These are phyloP conservation scores for Colletotrichum sp. DNA, from an alignment of 2,329 filamentous ascomycete genomes.

Conservation along the genomic window DNA sequence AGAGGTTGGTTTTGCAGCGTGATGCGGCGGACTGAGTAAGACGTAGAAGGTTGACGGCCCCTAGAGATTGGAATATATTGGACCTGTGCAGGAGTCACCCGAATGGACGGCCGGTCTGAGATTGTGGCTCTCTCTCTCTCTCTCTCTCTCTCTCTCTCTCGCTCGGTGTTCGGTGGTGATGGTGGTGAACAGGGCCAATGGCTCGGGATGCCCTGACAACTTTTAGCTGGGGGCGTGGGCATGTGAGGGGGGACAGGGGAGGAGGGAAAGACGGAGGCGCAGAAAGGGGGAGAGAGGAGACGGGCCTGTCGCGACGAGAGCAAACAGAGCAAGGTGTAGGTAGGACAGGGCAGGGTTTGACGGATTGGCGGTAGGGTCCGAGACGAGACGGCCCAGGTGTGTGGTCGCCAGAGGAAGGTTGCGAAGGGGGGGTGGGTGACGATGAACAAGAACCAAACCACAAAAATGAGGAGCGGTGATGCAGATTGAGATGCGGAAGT, in stretches of 20 bases:
- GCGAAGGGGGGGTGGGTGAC: not conserved
- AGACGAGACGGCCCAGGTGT: not conserved
- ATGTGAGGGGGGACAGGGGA: not conserved
- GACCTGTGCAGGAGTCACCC: not conserved
- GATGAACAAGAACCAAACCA: not conserved
- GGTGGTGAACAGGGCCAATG: not conserved
- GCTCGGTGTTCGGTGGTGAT: not conserved
- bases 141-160: not conserved
- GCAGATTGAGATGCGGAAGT: not conserved
- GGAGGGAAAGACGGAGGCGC: not conserved
- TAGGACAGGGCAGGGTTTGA: not conserved
- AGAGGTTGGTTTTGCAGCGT: not conserved
- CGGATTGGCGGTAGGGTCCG: not conserved
- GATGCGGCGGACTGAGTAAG: not conserved
- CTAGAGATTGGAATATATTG: not conserved
- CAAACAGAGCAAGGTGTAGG: not conserved
- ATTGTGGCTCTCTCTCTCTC: not conserved
- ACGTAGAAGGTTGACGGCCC: not conserved
- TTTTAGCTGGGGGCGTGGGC: slow-evolving; percentile 6
- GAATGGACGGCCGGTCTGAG: not conserved
- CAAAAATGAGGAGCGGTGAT: not conserved
- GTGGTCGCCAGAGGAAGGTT: not conserved
- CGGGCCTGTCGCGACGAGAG: not conserved
- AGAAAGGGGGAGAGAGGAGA: slow-evolving; percentile 2
- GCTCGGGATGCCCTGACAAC: not conserved